Percentiles rank a stretch among this genome's conserved stretches.
Evolutionary conservation across 106 monocot genomes (phyloP).

Genomic region (Dioscorea zingiberensis): DNA sequence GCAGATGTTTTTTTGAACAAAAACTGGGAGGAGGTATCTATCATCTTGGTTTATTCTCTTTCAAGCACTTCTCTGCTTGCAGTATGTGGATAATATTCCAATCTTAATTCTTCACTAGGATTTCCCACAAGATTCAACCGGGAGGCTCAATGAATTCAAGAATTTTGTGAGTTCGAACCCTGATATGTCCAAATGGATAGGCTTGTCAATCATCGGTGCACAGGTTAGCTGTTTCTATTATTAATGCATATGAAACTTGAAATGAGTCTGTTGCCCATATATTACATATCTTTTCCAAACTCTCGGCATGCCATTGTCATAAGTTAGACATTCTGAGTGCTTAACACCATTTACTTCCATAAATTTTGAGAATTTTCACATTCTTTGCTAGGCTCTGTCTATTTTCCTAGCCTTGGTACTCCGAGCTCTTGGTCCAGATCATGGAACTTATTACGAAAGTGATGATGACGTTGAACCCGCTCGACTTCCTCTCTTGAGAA

Average conservation of each 20-base stretch:
- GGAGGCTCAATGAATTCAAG: slow-evolving; percentile 70
- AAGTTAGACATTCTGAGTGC: too few species aligned
- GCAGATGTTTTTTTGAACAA: slow-evolving; percentile 74
- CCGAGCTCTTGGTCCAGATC: slow-evolving; percentile 60
- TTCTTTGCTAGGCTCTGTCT: slow-evolving; percentile 41
- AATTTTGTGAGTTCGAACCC: slow-evolving; percentile 69
- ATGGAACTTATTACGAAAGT: slow-evolving; percentile 48
- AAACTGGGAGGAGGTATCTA: slow-evolving; percentile 83
- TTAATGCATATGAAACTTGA: too few species aligned
- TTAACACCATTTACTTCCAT: too few species aligned
- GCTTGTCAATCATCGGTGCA: slow-evolving; percentile 48
- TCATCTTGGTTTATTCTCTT: not conserved
- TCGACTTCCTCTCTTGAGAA: slow-evolving; percentile 71
- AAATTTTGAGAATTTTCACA: too few species aligned
- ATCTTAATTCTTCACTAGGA: slow-evolving; percentile 27
- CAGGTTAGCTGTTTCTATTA: too few species aligned
- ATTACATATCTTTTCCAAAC: too few species aligned
- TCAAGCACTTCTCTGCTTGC: not conserved
- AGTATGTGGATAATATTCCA: not conserved
- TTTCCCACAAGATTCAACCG: slow-evolving; percentile 71
- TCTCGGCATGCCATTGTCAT: too few species aligned
- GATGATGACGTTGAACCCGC: slow-evolving; percentile 57
- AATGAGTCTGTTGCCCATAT: too few species aligned
- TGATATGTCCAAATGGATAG: slow-evolving; percentile 81
- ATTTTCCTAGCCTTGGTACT: slow-evolving; percentile 60